Base-by-base conservation (phyloP, 371 early-diverging fungal genomes). In the Umbelopsis sp. region DNA sequence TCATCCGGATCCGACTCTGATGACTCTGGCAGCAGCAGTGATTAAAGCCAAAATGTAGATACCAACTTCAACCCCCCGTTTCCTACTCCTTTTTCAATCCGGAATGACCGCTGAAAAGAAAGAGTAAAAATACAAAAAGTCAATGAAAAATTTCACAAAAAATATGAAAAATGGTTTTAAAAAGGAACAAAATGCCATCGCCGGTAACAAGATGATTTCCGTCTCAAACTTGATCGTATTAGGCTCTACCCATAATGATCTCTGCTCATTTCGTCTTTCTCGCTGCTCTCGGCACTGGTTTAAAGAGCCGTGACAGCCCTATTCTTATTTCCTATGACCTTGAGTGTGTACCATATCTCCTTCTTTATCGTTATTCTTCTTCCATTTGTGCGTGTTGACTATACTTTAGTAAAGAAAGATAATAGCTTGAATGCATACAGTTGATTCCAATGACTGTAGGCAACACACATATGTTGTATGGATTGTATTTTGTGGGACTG, bases 21-120 rank as follows among this genome's bases (percentile, higher is more conserved):
- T 80, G 91, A 90, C 78, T 90, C 92, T 81, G 93, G 91, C 78
- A 91, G 86, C 77, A 83, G 87, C 77, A 87, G 89, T 65, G 90
- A 91, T 80, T 89, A 84, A 77, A 35, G 57, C 35, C 57, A 57
- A 57, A 29, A 76, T 74, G 66, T 74, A 70, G 72, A 74, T 76
- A 74, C 76, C 69, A 71, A 44, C 50, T 65, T 66, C 65, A 71
- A 53, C 52, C 22, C 68, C 67, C 53, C 66, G 48, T 65, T 65
- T 22, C 62, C 67, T 62, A 73, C 70, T 51, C 50, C 66, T 57
- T 69, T 16, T 48, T 18, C 22, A 22, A n/a, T 16, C 18, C 14
- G 48, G 48, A 1, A 10, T 48, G 51, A 46, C 29, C 53, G n/a
- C 16, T 25, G 18, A 65, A 5, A 48, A 48, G 50, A 45, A 65